These are phyloP conservation scores for Apiotrichum laibachii DNA, from an alignment of 1,284 basidiomycete genomes.

Conservation along the genomic window DNA sequence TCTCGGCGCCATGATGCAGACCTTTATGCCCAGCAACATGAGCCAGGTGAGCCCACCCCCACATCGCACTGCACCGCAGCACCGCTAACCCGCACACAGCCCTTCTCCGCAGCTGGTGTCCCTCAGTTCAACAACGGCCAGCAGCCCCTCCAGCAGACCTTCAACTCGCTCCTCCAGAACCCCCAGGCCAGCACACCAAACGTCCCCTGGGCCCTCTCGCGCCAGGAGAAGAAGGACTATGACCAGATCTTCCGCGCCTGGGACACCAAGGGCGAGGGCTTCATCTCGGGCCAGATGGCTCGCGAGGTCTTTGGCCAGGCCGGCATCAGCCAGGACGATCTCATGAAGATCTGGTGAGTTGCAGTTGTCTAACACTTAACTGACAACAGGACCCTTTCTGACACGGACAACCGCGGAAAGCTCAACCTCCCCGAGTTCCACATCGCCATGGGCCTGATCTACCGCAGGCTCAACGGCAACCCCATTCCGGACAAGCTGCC, in stretches of 20 bases:
- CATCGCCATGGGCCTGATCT: slow-evolving; percentile 97
- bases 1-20: slow-evolving; percentile 76
- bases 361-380: too few relatives aligned
- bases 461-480: slow-evolving; percentile 90
- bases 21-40: slow-evolving; percentile 67
- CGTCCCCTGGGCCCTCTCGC: slow-evolving; percentile 83
- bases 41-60: slow-evolving; percentile 37
- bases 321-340: slow-evolving; percentile 80
- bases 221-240: slow-evolving; percentile 94
- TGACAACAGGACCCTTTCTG: slow-evolving; percentile 72
- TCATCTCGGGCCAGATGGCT: slow-evolving; percentile 82
- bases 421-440: slow-evolving; percentile 96
- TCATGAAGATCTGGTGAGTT: slow-evolving; percentile 89
- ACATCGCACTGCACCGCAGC: neutral
- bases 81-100: slow-evolving; percentile 22
- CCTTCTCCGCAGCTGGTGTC: slow-evolving; percentile 38
- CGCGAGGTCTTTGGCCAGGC: slow-evolving; percentile 94
- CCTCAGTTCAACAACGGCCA: slow-evolving; percentile 60
- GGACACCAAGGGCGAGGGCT: slow-evolving; percentile 74
- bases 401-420: slow-evolving; percentile 86
- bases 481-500: slow-evolving; percentile 83
- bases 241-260: slow-evolving; percentile 96
- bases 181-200: slow-evolving; percentile 68
- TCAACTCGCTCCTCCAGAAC: slow-evolving; percentile 57
- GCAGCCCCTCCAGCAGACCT: slow-evolving; percentile 57